Conservation (phyloP, 2,329 filamentous ascomycete species). For the Chalara sp. region DNA sequence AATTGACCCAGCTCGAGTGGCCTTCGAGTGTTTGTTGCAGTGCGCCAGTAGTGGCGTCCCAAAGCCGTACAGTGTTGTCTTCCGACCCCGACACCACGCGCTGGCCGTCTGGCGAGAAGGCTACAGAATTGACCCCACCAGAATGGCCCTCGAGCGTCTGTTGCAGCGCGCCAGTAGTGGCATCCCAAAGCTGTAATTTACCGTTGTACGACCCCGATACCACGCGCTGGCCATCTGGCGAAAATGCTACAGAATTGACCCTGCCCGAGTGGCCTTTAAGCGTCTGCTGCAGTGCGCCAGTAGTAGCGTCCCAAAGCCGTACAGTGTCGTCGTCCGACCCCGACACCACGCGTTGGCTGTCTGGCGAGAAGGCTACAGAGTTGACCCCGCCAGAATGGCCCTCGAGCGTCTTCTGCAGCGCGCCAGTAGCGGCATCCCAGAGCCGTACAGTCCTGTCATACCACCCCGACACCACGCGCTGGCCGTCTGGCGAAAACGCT, state of each 20-base stretch:
- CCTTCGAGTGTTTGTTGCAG: not conserved
- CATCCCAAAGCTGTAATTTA: not conserved
- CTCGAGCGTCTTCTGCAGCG: not conserved
- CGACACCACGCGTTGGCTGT: not conserved
- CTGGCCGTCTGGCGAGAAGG: conserved; percentile 8
- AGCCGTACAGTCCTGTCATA: not conserved
- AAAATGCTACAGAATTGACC: not conserved
- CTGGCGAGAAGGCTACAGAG: not conserved
- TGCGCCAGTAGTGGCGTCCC: not conserved
- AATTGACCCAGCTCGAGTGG: not conserved
- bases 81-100: not conserved
- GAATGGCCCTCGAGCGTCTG: conserved; percentile 5
- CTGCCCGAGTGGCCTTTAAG: not conserved
- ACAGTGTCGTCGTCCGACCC: not conserved
- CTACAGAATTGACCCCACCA: conserved; percentile 1
- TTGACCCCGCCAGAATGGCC: not conserved
- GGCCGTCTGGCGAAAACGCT: not conserved
- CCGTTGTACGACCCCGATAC: conserved; percentile 2
- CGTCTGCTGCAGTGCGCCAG: not conserved
- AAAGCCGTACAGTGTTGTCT: conserved; percentile 1
- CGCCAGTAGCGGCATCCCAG: conserved; percentile 4
- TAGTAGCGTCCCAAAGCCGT: not conserved
- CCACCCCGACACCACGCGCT: not conserved
- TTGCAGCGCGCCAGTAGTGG: not conserved
- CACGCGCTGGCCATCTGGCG: not conserved